Conservation (phyloP, 2,329 filamentous ascomycete genomes). For the Fusarium dimerum region DNA sequence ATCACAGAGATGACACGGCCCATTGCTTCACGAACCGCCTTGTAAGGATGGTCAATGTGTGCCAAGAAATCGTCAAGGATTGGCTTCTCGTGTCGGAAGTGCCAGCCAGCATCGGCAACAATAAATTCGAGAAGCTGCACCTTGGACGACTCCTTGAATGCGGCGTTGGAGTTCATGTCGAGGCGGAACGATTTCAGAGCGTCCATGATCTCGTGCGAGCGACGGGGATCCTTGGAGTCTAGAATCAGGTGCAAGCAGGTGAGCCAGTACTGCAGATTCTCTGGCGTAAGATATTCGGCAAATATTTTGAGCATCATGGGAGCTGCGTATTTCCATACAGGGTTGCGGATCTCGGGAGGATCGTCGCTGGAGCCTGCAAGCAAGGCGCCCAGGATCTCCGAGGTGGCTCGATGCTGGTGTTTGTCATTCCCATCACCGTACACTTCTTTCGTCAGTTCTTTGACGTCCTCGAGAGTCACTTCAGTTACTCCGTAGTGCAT, state of each 20-base stretch:
- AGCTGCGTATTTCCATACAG: constrained; percentile 86
- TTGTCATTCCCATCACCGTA: constrained; percentile 95
- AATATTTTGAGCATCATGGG: constrained; percentile 86
- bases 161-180: constrained; percentile 93
- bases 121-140: constrained; percentile 87
- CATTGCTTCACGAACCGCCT: constrained; percentile 93
- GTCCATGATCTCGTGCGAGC: constrained; percentile 82
- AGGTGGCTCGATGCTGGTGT: constrained; percentile 93
- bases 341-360: constrained; percentile 68
- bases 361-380: constrained; percentile 80
- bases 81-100: constrained; percentile 87
- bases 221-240: constrained; percentile 85
- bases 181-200: constrained; percentile 82
- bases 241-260: constrained; percentile 89
- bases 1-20: constrained; percentile 86
- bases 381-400: constrained; percentile 88
- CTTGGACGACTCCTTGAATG: constrained; percentile 98
- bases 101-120: constrained; percentile 89
- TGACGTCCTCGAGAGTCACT: constrained; percentile 84
- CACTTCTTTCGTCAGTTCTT: constrained; percentile 73
- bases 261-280: constrained; percentile 93
- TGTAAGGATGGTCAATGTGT: constrained; percentile 97
- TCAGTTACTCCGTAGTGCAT: constrained; percentile 78
- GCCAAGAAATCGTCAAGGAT: constrained; percentile 86
- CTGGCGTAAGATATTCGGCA: constrained; percentile 88